These are phyloP conservation scores for Mitragyna speciosa DNA, from an alignment of 257 asterid species.

Conservation along the genomic window DNA sequence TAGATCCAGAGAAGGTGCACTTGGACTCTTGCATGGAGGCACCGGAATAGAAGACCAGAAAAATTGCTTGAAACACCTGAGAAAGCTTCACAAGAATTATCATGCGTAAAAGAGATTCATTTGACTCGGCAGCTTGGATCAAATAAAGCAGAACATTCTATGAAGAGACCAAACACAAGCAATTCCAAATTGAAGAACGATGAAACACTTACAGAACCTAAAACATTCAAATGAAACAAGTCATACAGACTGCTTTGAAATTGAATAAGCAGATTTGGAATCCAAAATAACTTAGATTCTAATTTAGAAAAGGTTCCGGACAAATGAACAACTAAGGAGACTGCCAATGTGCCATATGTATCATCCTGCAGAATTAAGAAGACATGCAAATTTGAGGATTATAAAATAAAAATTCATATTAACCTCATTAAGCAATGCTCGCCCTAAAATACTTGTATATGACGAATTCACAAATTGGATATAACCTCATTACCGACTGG, in stretches of 20 bases:
- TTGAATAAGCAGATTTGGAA: background rate
- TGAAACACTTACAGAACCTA: background rate
- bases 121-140: background rate
- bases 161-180: background rate
- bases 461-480: background rate
- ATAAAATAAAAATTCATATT: too few species aligned
- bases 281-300: background rate
- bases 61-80: constrained; percentile 6
- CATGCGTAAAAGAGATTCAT: background rate
- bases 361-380: background rate
- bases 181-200: background rate
- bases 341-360: background rate
- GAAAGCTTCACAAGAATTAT: background rate
- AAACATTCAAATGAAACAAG: background rate
- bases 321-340: background rate
- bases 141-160: background rate
- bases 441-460: background rate
- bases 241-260: background rate
- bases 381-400: too few species aligned
- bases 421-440: background rate
- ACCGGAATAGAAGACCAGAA: background rate
- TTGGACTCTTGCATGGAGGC: background rate
- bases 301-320: background rate
- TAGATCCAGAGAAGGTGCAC: background rate
- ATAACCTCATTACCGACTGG: background rate